Evolutionary conservation across 768 basidiomycete species (phyloP).

Genomic region (Stropharia rugosoannulata): DNA sequence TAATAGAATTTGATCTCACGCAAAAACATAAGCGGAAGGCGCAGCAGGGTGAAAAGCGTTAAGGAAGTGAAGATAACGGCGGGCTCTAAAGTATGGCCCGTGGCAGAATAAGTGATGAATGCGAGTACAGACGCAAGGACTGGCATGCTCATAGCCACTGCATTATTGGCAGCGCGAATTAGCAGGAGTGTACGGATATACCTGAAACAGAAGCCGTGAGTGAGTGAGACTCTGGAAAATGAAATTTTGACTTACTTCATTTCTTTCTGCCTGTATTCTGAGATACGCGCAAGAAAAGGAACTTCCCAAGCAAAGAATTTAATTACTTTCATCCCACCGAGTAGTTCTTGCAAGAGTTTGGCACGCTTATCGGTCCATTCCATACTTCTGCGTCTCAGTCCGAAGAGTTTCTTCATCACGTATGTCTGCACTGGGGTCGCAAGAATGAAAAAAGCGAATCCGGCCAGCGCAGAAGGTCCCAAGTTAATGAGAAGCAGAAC

Average conservation of each 20-base stretch:
- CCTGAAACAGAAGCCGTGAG: constrained; percentile 24
- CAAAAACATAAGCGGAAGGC: constrained; percentile 78
- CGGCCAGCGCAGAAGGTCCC: constrained; percentile 58
- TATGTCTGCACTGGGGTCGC: constrained; percentile 70
- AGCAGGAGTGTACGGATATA: constrained; percentile 68
- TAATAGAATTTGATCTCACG: constrained; percentile 33
- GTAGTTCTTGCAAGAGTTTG: constrained; percentile 85
- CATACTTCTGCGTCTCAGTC: constrained; percentile 73
- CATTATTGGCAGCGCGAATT: constrained; percentile 64
- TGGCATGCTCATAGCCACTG: constrained; percentile 71
- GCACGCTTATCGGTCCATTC: constrained; percentile 88
- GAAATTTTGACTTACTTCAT: constrained; percentile 45
- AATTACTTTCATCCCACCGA: constrained; percentile 89
- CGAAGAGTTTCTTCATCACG: constrained; percentile 74
- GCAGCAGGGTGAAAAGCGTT: constrained; percentile 79
- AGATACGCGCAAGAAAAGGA: constrained; percentile 76
- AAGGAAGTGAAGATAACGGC: constrained; percentile 82
- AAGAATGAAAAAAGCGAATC: constrained; percentile 62
- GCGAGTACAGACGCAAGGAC: constrained; percentile 76
- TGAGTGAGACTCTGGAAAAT: not conserved
- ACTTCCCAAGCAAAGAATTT: constrained; percentile 90
- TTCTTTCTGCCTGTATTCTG: constrained; percentile 69
- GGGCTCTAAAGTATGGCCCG: constrained; percentile 67
- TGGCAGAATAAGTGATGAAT: constrained; percentile 74
- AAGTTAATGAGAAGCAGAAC: constrained; percentile 72